Percentiles rank a stretch among this genome's conserved stretches.
Evolutionary conservation across 2,329 filamentous ascomycete genomes (phyloP).

Genomic region (Curvularia sp.): DNA sequence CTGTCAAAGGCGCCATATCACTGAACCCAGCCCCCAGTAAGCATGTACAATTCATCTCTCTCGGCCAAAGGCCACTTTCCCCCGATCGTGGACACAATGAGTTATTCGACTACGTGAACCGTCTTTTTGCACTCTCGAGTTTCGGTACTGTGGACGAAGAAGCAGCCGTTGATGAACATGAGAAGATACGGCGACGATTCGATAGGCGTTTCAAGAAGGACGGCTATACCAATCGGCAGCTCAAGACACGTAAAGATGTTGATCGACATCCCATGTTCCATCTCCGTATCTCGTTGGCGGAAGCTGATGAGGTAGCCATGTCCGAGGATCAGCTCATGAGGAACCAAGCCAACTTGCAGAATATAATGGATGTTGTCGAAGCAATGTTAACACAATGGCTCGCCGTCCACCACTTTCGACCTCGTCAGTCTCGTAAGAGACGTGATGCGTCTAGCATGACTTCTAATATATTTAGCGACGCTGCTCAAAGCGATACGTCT

Average conservation of each 20-base stretch:
- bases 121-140: conserved; percentile 74
- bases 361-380: conserved; percentile 69
- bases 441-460: conserved; percentile 9
- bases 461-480: neutral
- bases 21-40: conserved; percentile 73
- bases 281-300: conserved; percentile 66
- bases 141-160: conserved; percentile 71
- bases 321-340: conserved; percentile 35
- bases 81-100: conserved; percentile 65
- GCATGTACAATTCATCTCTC: conserved; percentile 78
- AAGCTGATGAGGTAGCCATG: conserved; percentile 11
- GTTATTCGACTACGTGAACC: conserved; percentile 80
- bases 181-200: conserved; percentile 46
- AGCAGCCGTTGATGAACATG: conserved; percentile 46
- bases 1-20: conserved; percentile 75
- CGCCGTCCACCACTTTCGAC: conserved; percentile 72
- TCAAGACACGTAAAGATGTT: conserved; percentile 68
- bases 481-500: conserved; percentile 1
- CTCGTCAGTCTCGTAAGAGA: conserved; percentile 48
- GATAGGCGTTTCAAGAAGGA: conserved; percentile 57
- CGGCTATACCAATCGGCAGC: conserved; percentile 60
- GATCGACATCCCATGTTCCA: conserved; percentile 92
- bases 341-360: conserved; percentile 54
- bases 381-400: conserved; percentile 78
- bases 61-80: conserved; percentile 73